These are phyloP conservation scores for Candida boidinii DNA, from an alignment of 805 yeast genomes.

Conservation along the genomic window DNA sequence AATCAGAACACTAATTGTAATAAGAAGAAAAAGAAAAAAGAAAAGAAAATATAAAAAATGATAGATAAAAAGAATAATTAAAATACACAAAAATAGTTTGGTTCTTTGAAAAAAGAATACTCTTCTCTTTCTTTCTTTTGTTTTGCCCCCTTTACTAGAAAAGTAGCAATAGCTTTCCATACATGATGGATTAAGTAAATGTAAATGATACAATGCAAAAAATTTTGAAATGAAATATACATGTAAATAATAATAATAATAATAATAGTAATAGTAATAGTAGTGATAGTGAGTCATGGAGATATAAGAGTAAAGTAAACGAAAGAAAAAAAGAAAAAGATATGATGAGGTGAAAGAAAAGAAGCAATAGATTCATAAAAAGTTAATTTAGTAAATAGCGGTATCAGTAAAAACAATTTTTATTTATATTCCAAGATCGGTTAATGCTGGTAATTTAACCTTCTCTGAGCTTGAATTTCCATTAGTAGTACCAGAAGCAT, in stretches of 20 bases:
- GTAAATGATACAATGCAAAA: neutral
- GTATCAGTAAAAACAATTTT: neutral
- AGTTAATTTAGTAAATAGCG: neutral
- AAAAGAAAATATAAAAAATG: neutral
- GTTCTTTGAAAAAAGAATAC: too few species aligned
- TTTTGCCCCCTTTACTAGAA: too few species aligned
- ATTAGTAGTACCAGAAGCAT: too few species aligned
- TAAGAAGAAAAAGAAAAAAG: neutral
- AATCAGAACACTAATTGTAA: neutral
- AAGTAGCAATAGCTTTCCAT: too few species aligned
- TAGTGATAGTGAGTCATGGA: too few species aligned
- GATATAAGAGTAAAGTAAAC: constrained; percentile 1
- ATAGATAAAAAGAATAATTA: neutral
- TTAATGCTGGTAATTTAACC: constrained; percentile 16
- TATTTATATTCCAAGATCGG: constrained; percentile 13
- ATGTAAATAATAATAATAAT: neutral
- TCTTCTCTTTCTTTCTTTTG: too few species aligned
- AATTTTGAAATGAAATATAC: neutral
- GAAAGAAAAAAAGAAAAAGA: constrained; percentile 1
- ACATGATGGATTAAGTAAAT: constrained; percentile 2
- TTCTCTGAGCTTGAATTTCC: neutral
- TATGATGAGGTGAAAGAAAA: neutral
- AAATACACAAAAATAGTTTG: too few species aligned
- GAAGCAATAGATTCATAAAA: neutral
- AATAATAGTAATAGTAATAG: too few species aligned